Percentiles rank a stretch among this genome's conserved stretches.
Evolutionary conservation across 2,329 filamentous ascomycete genomes (phyloP).

Genomic region (Colletotrichum sojae): DNA sequence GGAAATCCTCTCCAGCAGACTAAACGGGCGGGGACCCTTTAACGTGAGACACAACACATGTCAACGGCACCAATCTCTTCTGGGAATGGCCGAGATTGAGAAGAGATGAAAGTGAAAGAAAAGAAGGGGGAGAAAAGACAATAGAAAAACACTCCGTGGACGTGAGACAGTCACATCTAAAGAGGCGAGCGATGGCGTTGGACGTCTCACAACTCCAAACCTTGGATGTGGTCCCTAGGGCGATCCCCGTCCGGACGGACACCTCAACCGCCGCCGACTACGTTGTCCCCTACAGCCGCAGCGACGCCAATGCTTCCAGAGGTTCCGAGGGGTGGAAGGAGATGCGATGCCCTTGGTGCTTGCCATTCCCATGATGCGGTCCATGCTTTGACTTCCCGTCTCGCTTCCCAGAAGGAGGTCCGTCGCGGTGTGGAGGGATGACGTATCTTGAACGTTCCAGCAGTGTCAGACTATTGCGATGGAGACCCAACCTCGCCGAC

Average conservation of each 20-base stretch:
- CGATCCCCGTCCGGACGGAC: slow-evolving; percentile 1
- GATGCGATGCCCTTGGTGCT: background rate
- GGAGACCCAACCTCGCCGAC: slow-evolving; percentile 5
- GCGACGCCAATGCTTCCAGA: slow-evolving; percentile 1
- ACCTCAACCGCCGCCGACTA: slow-evolving; percentile 2
- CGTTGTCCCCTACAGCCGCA: slow-evolving; percentile 14
- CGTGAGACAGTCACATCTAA: slow-evolving; percentile 31
- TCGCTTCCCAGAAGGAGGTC: background rate
- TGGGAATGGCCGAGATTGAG: background rate
- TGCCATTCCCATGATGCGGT: background rate
- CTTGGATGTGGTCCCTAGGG: slow-evolving; percentile 17
- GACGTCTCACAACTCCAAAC: slow-evolving; percentile 20
- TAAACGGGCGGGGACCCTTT: background rate
- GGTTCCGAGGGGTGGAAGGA: background rate
- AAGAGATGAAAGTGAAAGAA: no score
- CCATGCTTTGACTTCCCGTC: slow-evolving; percentile 26
- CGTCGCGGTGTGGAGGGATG: background rate
- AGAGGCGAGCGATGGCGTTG: background rate
- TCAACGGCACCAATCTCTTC: no score
- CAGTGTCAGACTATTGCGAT: slow-evolving; percentile 14
- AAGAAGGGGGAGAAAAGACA: no score
- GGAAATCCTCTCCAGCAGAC: background rate
- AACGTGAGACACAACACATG: slow-evolving; percentile 6
- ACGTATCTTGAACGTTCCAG: slow-evolving; percentile 16
- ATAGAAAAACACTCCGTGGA: slow-evolving; percentile 23